A percentile compares a stretch with the other conserved stretches of the same genome.
Evolutionary conservation across 108 stramenopile genomes (phyloP).

Genomic region (Hondaea fermentalgiana): DNA sequence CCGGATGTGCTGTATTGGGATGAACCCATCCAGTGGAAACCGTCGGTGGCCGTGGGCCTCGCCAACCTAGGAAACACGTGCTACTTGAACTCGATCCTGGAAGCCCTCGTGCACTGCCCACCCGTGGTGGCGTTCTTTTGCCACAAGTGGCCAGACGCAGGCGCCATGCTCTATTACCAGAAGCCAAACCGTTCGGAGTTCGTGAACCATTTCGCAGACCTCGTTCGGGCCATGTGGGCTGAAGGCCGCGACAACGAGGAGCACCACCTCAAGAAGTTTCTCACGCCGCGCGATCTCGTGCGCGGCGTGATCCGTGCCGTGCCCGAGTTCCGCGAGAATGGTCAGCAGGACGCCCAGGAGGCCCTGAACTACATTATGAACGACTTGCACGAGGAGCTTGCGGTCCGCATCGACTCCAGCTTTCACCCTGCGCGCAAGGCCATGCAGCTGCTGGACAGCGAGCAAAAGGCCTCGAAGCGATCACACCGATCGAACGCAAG

Average conservation of each 20-base stretch:
- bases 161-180: background rate
- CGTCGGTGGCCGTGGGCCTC: slow-evolving; percentile 16
- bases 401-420: background rate
- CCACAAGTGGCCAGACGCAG: background rate
- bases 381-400: slow-evolving; percentile 68
- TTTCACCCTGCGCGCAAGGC: background rate
- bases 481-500: background rate
- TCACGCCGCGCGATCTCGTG: background rate
- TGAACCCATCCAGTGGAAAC: background rate
- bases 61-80: slow-evolving; percentile 22
- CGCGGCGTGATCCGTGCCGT: slow-evolving; percentile 61
- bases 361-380: slow-evolving; percentile 75
- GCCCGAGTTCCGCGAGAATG: slow-evolving; percentile 74
- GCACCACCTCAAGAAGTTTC: background rate
- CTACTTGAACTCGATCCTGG: slow-evolving; percentile 10
- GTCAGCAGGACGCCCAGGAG: slow-evolving; percentile 84
- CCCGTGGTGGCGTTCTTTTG: background rate
- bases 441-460: background rate
- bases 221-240: background rate
- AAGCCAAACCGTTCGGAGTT: background rate
- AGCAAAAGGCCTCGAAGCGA: background rate
- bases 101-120: background rate
- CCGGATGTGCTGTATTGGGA: background rate
- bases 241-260: background rate
- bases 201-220: background rate